Conservation (phyloP, 306 rosid species). For the Sindora glabra region DNA sequence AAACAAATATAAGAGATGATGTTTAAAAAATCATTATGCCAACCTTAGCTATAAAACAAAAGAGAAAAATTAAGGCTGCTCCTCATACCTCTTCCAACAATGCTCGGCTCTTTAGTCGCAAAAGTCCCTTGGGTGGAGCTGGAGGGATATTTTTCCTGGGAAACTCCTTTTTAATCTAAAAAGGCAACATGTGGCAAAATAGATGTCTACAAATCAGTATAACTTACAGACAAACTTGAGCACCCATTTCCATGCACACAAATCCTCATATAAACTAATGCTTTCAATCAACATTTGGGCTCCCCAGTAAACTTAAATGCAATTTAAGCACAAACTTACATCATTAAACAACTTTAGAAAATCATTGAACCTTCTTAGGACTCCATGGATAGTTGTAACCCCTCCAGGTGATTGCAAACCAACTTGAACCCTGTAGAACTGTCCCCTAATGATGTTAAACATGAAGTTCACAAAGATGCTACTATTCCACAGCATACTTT, state of each 20-base stretch:
- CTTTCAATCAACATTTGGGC: not conserved
- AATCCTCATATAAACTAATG: not conserved
- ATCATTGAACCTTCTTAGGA: constrained; percentile 91
- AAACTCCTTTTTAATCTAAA: constrained; percentile 72
- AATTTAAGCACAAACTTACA: constrained; percentile 46
- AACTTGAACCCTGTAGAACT: constrained; percentile 99
- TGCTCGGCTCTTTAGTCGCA: constrained; percentile 76
- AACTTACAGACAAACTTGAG: not conserved
- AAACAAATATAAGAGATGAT: constrained; percentile 12
- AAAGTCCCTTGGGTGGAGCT: constrained; percentile 89
- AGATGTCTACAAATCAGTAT: constrained; percentile 15
- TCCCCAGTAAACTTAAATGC: no score
- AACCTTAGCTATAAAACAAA: not conserved
- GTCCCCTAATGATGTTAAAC: constrained; percentile 68
- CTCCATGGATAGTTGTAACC: constrained; percentile 51
- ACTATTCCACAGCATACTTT: constrained; percentile 3
- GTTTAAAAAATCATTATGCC: constrained; percentile 11
- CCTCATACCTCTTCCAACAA: constrained; percentile 93
- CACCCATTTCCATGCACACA: no score
- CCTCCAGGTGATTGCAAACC: constrained; percentile 93
- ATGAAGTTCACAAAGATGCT: constrained; percentile 17
- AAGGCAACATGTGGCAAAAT: constrained; percentile 15
- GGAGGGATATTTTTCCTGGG: constrained; percentile 77
- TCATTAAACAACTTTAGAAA: constrained; percentile 72
- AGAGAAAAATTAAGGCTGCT: constrained; percentile 18